phyloP scores from a whole-genome alignment of 495 filamentous ascomycete genomes.

The Pseudevernia furfuracea region DNA sequence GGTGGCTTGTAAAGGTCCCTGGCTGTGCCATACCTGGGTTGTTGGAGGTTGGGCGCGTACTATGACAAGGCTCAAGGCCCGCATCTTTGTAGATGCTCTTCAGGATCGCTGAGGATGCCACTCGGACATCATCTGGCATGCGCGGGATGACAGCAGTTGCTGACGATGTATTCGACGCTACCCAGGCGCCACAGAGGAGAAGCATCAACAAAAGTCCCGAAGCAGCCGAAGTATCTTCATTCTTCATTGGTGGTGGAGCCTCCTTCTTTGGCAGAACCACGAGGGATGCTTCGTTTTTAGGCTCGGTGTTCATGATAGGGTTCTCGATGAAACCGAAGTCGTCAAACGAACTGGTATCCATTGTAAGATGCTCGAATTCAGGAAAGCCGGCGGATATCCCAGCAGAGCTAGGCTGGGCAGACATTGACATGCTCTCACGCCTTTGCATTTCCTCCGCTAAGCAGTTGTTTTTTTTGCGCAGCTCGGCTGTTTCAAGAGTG shows the following conservation, averaged over 20 bases:
- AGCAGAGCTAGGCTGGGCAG: conserved; percentile 47
- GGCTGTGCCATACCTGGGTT: conserved; percentile 34
- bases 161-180: conserved; percentile 71
- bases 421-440: conserved; percentile 59
- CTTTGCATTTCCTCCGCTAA: conserved; percentile 79
- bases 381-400: conserved; percentile 61
- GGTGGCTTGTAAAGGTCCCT: conserved; percentile 29
- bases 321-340: conserved; percentile 64
- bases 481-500: conserved; percentile 86
- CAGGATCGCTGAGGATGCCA: conserved; percentile 82
- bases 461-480: conserved; percentile 91
- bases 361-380: conserved; percentile 75
- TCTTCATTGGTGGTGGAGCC: conserved; percentile 42
- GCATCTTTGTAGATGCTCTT: conserved; percentile 81
- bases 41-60: background rate
- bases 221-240: conserved; percentile 54
- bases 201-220: conserved; percentile 68
- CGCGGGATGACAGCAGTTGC: conserved; percentile 57
- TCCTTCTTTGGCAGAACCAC: conserved; percentile 52
- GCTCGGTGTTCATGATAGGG: conserved; percentile 44
- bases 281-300: conserved; percentile 33
- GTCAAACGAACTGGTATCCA: conserved; percentile 70
- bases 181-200: conserved; percentile 92
- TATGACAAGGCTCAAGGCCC: conserved; percentile 40
- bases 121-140: conserved; percentile 86